Evolutionary conservation across 768 basidiomycete species (phyloP).

Genomic region (Amanita polypyramis): DNA sequence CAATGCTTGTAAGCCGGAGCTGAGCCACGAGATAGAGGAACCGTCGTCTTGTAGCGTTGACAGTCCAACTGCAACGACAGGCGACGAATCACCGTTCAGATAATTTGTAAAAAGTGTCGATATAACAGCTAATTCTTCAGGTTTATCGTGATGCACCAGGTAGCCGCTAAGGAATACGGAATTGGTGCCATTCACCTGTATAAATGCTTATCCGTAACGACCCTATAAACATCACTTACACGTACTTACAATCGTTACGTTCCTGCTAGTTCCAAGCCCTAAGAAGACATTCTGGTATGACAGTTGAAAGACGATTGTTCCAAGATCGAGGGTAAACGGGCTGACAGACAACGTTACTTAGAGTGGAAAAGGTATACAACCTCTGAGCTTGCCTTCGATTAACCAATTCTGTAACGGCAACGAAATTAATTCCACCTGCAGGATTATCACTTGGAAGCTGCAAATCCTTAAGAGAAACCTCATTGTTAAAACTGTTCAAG

Average conservation of each 20-base stretch:
- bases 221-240: neutral
- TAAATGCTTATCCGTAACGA: neutral
- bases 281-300: constrained; percentile 45
- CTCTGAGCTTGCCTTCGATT: constrained; percentile 40
- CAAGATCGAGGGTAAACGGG: constrained; percentile 61
- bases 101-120: constrained; percentile 63
- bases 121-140: constrained; percentile 34
- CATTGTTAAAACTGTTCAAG: constrained; percentile 50
- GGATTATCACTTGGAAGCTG: constrained; percentile 59
- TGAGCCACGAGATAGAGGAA: constrained; percentile 55
- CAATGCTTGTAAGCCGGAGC: constrained; percentile 45
- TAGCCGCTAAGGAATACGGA: constrained; percentile 47
- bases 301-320: constrained; percentile 54
- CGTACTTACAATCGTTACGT: constrained; percentile 41
- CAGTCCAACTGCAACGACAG: constrained; percentile 47
- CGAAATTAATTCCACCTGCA: constrained; percentile 56
- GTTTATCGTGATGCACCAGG: constrained; percentile 40
- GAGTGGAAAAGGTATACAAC: neutral
- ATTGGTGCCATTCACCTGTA: constrained; percentile 43
- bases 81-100: constrained; percentile 50
- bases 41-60: constrained; percentile 51
- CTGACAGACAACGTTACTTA: constrained; percentile 19
- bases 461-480: constrained; percentile 45
- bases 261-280: constrained; percentile 41
- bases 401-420: constrained; percentile 40